Conservation (phyloP, 116 monocot genomes). For the Cymodocea nodosa region DNA sequence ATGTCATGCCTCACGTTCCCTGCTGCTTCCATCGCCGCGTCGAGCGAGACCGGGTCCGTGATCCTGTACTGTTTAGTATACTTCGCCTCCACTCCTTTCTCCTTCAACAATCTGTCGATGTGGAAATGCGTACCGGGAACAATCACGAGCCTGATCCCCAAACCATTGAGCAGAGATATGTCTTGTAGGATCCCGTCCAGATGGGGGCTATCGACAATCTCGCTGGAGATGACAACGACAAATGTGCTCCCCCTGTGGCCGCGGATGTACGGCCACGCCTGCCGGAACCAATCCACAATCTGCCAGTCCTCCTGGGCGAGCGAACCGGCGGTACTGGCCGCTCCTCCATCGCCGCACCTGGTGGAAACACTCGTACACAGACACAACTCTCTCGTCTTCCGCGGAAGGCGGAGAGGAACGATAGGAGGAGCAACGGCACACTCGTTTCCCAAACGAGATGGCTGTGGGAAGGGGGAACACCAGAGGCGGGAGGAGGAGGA, state of each 20-base stretch:
- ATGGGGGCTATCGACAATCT: conserved; percentile 46
- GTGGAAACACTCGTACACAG: no score
- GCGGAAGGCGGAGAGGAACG: no score
- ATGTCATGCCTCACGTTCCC: conserved; percentile 42
- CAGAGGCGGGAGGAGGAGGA: background rate
- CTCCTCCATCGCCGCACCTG: no score
- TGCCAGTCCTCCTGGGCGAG: conserved; percentile 12
- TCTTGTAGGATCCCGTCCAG: conserved; percentile 74
- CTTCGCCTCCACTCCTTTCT: conserved; percentile 49
- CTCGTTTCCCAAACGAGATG: no score
- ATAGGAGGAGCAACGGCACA: no score
- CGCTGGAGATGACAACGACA: conserved; percentile 66
- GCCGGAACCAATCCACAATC: conserved; percentile 77
- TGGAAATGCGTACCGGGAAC: conserved; percentile 78
- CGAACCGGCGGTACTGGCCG: background rate
- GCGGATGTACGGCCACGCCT: conserved; percentile 79
- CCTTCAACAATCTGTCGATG: conserved; percentile 65
- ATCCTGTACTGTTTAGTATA: conserved; percentile 58
- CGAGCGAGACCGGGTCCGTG: conserved; percentile 51
- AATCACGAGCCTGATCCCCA: conserved; percentile 83
- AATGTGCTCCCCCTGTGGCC: conserved; percentile 72
- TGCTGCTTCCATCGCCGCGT: conserved; percentile 65
- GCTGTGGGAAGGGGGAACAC: background rate
- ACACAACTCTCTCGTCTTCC: no score
- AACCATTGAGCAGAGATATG: conserved; percentile 83